Evolutionary conservation across 2,329 filamentous ascomycete species (phyloP).

Genomic region (Thelonectria discophora): DNA sequence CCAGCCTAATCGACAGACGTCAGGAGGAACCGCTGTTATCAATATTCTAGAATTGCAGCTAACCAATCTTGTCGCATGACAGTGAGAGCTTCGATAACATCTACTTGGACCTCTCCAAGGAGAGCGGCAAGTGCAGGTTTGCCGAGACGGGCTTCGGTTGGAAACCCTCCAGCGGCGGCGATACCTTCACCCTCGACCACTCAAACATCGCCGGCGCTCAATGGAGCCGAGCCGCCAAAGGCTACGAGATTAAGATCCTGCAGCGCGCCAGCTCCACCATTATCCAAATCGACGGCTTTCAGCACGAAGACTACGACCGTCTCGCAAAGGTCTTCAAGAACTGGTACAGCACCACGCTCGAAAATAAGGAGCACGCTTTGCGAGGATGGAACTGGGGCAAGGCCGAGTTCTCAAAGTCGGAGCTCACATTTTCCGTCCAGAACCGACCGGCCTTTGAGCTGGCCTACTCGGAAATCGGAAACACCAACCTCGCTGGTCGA

Average conservation of each 20-base stretch:
- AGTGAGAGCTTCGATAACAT: constrained; percentile 97
- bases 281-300: constrained; percentile 94
- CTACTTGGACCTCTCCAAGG: constrained; percentile 93
- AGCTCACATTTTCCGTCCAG: constrained; percentile 95
- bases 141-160: constrained; percentile 94
- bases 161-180: constrained; percentile 87
- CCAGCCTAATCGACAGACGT: background rate
- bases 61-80: constrained; percentile 16
- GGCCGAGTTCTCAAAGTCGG: constrained; percentile 93
- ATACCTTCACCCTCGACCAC: constrained; percentile 92
- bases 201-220: constrained; percentile 86
- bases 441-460: constrained; percentile 97
- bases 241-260: constrained; percentile 92
- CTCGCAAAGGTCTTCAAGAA: constrained; percentile 94
- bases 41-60: constrained; percentile 21
- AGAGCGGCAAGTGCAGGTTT: constrained; percentile 91
- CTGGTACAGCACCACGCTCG: constrained; percentile 94
- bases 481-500: constrained; percentile 96
- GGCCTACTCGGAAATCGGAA: constrained; percentile 95
- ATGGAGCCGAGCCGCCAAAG: constrained; percentile 93
- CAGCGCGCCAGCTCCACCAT: constrained; percentile 80
- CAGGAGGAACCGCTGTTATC: constrained; percentile 3
- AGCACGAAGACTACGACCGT: constrained; percentile 93
- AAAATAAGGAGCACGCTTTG: constrained; percentile 92
- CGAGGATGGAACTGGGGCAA: constrained; percentile 99